Base-by-base conservation (phyloP, 1,284 basidiomycete species). In the Earliella scabrosa region DNA sequence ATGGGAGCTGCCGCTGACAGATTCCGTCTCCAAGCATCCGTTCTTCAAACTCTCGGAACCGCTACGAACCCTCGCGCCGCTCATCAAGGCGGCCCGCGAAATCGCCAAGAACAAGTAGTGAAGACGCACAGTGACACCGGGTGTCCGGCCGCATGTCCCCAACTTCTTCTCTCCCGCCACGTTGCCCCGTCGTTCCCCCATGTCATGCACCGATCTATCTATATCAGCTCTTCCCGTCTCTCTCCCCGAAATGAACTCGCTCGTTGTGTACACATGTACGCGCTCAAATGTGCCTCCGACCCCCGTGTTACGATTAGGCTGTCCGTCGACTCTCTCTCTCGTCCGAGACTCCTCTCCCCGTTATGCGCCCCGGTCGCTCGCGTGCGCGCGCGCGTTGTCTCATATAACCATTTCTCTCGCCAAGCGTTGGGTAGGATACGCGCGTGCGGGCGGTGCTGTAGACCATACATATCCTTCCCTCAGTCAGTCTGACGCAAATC, bases 41-140 rank as follows among this genome's bases (percentile, higher is more conserved):
- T 98, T 97, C 81, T 95, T 97, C 80, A 89, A 87, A 70, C 75
- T 88, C 45, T 87, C 88, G 23, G 95, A 97, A 72, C 93, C 93
- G 18, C 79, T 98, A 50, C 82, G 90, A 52, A 95, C 94, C 31
- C 77, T 98, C 55, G 82, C 92, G 9, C 94, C 94, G 8, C 80
- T 98, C 58, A 98, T 98, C 82, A 96, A 95, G 72, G 94, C 95
- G 5, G 95, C 95, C 7, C 79, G 93, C 61, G 93, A 96, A 59
- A 87, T 90, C 48, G 85, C 88, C 26, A 90, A 90, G 79, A 83
- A 82, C 70, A 87, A 88, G 67, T 80, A 59, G 67, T 32, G 29
- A 6, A 31, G 29, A 31, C 10, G 8, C 39, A 16, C 27, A 44
- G n/a, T n/a, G n/a, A n/a, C n/a, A n/a, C n/a, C n/a, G n/a, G n/a